Base-by-base conservation (phyloP, 169 alveolate species). In the Cryptosporidium felis region DNA sequence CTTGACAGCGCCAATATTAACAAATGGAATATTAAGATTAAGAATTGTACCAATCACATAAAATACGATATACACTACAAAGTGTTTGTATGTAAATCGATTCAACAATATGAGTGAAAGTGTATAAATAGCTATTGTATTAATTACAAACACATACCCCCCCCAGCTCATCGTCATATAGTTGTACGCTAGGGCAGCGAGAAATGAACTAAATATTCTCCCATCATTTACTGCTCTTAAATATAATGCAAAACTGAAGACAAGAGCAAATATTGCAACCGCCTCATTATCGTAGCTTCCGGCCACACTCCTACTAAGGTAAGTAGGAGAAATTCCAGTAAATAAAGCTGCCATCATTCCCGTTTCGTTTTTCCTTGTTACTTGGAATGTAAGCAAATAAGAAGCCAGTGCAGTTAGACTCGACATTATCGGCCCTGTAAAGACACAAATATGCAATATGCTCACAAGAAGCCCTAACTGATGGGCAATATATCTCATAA, bases 221-320 rank as follows among this genome's bases (percentile, higher is more conserved):
- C 98, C 98, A 36, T 95, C 92, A 88, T 96, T 92, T 30, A 96
- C 94, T 36, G 99, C 96, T 81, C 95, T 94, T 12, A 97, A 82
- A 96, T 96, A 97, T 34, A 93, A 91, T 82, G 95, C 96, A 91
- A 97, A 96, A 38, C 98, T 95, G 82, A 92, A 91, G 18, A 97
- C 92, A 82, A 98, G 91, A 9, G 99, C 98, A 88, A 95, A 96
- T 61, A 97, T 98, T 2, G 99, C 97, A 32, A 97, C 98, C 42
- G 98, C 98, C 91, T 98, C 99, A 92, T 98, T 97, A 92, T 98
- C 99, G 92, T 96, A 98, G 44, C 98, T 93, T n/a, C 99, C 99
- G n/a, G 98, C 97, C 6, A 92, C 94, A 42, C 98, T 92, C 66
- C 99, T 93, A 21, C 98, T 93, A 51, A 98, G 94, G 90, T 97